Base-by-base conservation (phyloP, 768 basidiomycete species). In the Boletus insuetus region DNA sequence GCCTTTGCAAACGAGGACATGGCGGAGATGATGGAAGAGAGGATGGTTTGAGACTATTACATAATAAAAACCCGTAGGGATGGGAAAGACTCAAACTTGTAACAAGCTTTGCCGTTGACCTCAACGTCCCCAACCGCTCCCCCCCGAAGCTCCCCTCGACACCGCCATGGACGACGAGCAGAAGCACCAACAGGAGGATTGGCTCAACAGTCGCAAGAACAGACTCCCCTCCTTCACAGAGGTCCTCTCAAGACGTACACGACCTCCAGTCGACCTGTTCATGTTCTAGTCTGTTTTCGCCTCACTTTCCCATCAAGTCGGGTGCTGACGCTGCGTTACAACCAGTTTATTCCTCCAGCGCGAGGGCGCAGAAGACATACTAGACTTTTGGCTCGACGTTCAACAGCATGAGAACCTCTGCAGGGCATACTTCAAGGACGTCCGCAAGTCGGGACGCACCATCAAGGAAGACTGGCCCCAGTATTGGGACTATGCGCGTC, bases 381-480 rank as follows among this genome's bases (percentile, higher is more conserved):
- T 99, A 43, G 97, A 99, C 71, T 98, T 98, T 65, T 98, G 96
- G 95, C 82, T 99, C 29, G 97, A 99, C 70, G 97, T 98, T 7
- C 94, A 97, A 64, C 97, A 98, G 74, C 97, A 99, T 70, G 97
- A 98, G 76, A 98, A 98, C 69, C 84, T 99, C 34, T 98, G 96
- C 72, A 83, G 95, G 57, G 97, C 96, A 9, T 98, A 98, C 73
- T 98, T 99, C 84, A 97, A 98, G 79, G 97, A 98, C 72, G 85
- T 99, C 50, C 88, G 91, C 66, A 94, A 95, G 75, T 94, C 94
- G 0, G 94, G 95, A 3, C 83, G 89, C 26, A 85, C 89, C 13
- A 90, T 99, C 70, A 89, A 89, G 69, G 91, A 98, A 17, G 97
- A 98, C 70, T 99, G 97, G 97, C 97, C 97, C 6, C 92, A 97